Evolutionary conservation across 169 alveolate genomes (phyloP).

Genomic region (Cardiosporidium cionae): DNA sequence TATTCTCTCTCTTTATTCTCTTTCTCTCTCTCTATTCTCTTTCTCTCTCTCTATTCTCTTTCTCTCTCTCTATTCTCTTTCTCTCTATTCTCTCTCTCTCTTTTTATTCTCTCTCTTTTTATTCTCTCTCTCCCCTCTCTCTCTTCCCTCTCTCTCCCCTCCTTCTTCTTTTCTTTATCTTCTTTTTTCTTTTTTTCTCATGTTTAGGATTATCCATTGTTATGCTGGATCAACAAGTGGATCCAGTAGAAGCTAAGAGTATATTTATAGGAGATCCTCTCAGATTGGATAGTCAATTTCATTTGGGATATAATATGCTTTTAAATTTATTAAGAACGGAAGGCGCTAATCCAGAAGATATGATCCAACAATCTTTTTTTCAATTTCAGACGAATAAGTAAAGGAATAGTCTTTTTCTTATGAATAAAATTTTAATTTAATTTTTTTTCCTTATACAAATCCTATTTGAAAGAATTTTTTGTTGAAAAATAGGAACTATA

Average conservation of each 20-base stretch:
- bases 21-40: too few relatives aligned
- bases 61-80: too few relatives aligned
- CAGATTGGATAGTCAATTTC: conserved; percentile 28
- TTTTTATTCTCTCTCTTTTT: conserved; percentile 91
- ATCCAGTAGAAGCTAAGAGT: conserved; percentile 85
- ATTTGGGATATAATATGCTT: conserved; percentile 81
- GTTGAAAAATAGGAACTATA: too few relatives aligned
- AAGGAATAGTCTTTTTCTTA: too few relatives aligned
- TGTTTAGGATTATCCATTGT: conserved; percentile 93
- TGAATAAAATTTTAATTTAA: too few relatives aligned
- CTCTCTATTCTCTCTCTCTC: too few relatives aligned
- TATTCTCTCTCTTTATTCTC: too few relatives aligned
- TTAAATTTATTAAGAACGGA: conserved; percentile 90
- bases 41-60: too few relatives aligned
- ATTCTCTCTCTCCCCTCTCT: conserved; percentile 47
- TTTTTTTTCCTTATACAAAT: too few relatives aligned
- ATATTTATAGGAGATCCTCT: conserved; percentile 60
- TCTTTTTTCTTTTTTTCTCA: conserved; percentile 98
- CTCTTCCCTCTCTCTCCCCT: conserved; percentile 4
- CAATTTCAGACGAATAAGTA: too few relatives aligned
- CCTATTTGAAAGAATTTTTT: too few relatives aligned
- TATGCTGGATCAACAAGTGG: conserved; percentile 86
- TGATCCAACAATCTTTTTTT: conserved; percentile 89
- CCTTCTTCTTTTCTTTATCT: conserved; percentile 40
- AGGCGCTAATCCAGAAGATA: conserved; percentile 77